These are phyloP conservation scores for Lactarius pseudohatsudake DNA, from an alignment of 768 basidiomycete species.

Conservation along the genomic window DNA sequence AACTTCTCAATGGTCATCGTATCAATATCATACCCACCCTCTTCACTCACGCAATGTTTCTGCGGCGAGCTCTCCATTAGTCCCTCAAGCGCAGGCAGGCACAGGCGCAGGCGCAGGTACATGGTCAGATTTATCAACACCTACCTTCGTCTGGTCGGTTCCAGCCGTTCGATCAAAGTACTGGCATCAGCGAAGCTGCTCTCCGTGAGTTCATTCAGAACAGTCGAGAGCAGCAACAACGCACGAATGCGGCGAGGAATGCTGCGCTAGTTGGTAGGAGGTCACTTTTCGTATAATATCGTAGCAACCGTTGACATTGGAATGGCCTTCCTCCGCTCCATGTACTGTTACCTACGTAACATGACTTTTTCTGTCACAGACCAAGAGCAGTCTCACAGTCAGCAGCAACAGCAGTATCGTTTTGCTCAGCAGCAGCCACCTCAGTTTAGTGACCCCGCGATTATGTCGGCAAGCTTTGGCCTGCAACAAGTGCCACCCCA, in stretches of 20 bases:
- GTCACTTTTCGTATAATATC: conserved; percentile 43
- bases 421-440: conserved; percentile 31
- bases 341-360: conserved; percentile 32
- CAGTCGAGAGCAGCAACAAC: conserved; percentile 56
- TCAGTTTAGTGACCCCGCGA: conserved; percentile 24
- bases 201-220: conserved; percentile 73
- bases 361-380: conserved; percentile 36
- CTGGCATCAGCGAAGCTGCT: conserved; percentile 66
- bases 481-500: conserved; percentile 9
- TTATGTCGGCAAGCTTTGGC: conserved; percentile 26
- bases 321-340: conserved; percentile 14
- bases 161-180: conserved; percentile 54
- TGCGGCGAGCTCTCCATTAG: conserved; percentile 46
- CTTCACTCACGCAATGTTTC: conserved; percentile 45
- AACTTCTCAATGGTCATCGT: conserved; percentile 47
- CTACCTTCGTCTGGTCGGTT: conserved; percentile 42
- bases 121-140: conserved; percentile 37
- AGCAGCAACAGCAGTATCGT: conserved; percentile 34
- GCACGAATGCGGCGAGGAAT: conserved; percentile 34
- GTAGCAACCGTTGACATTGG: conserved; percentile 34
- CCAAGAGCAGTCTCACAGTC: conserved; percentile 36
- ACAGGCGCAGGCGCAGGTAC: conserved; percentile 44
- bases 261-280: conserved; percentile 48
- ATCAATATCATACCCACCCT: conserved; percentile 41
- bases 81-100: conserved; percentile 48